Conservation (phyloP, 1,284 basidiomycete genomes). For the Pseudozyma sp. region DNA sequence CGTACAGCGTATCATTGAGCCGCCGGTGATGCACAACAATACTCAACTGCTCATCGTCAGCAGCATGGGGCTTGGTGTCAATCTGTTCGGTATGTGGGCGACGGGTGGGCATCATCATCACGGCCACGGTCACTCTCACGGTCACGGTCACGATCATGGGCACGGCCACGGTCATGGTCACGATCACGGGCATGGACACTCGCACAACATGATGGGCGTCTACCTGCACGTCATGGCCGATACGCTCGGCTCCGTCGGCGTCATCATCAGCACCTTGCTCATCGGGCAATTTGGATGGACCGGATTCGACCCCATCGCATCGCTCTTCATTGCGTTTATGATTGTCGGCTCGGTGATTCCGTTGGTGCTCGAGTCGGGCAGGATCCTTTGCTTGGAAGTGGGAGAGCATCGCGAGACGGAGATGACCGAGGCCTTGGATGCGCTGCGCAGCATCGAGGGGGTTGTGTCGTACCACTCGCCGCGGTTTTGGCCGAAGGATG, state of each 20-base stretch:
- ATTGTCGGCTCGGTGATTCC: constrained; percentile 96
- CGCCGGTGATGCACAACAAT: constrained; percentile 94
- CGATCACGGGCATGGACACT: constrained; percentile 73
- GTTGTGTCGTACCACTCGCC: constrained; percentile 82
- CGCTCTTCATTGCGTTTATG: constrained; percentile 91
- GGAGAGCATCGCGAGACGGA: constrained; percentile 76
- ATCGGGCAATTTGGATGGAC: constrained; percentile 99
- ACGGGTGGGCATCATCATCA: constrained; percentile 76
- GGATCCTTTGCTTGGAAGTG: constrained; percentile 87
- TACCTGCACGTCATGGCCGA: constrained; percentile 77
- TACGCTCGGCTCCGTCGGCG: constrained; percentile 87
- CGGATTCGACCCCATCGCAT: constrained; percentile 97
- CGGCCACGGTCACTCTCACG: constrained; percentile 57
- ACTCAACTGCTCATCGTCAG: constrained; percentile 91
- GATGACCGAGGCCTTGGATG: constrained; percentile 79
- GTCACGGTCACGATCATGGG: constrained; percentile 65
- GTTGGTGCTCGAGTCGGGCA: constrained; percentile 91
- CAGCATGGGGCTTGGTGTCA: constrained; percentile 87
- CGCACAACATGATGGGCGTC: constrained; percentile 99
- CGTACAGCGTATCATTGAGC: constrained; percentile 92
- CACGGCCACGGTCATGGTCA: constrained; percentile 80
- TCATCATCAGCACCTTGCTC: constrained; percentile 94
- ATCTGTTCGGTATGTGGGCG: constrained; percentile 98
- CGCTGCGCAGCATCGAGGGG: constrained; percentile 78
- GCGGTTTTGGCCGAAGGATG: constrained; percentile 96